These are phyloP conservation scores for Suzukiozyma palmioleophila DNA, from an alignment of 1,139 yeast genomes.

Conservation along the genomic window DNA sequence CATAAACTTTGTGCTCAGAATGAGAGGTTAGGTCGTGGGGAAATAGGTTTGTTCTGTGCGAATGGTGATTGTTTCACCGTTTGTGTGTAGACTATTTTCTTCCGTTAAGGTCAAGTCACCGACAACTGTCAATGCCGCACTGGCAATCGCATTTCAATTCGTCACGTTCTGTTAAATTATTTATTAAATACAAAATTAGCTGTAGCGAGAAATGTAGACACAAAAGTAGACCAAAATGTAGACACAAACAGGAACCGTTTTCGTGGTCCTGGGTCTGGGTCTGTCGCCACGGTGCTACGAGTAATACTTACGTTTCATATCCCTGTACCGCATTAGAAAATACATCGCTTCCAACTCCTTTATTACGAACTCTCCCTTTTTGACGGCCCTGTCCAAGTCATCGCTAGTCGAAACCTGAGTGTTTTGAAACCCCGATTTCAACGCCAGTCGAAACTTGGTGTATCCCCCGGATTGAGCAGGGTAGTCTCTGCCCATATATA, in stretches of 20 bases:
- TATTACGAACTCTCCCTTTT: slow-evolving; percentile 27
- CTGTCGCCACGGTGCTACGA: neutral
- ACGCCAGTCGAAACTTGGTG: slow-evolving; percentile 15
- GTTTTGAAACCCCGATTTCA: slow-evolving; percentile 18
- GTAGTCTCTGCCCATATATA: slow-evolving; percentile 35
- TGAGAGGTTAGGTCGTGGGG: slow-evolving; percentile 38
- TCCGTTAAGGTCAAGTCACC: no score
- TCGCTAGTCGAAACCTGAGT: slow-evolving; percentile 13
- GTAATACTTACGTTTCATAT: slow-evolving; percentile 29
- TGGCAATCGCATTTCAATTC: no score
- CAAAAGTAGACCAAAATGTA: no score
- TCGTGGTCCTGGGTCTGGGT: no score
- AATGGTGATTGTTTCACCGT: no score
- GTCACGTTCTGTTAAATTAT: no score
- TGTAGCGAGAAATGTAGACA: no score
- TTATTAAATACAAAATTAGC: no score
- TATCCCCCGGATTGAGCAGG: slow-evolving; percentile 31
- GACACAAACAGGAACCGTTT: no score
- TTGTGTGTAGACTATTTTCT: no score
- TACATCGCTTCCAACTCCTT: slow-evolving; percentile 32
- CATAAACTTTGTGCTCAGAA: slow-evolving; percentile 83
- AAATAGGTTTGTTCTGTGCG: no score
- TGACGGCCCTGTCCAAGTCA: slow-evolving; percentile 23
- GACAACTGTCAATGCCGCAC: no score
- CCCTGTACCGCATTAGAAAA: slow-evolving; percentile 28